Evolutionary conservation across 2,329 filamentous ascomycete genomes (phyloP).

Genomic region (Emergomyces pasteurianus): DNA sequence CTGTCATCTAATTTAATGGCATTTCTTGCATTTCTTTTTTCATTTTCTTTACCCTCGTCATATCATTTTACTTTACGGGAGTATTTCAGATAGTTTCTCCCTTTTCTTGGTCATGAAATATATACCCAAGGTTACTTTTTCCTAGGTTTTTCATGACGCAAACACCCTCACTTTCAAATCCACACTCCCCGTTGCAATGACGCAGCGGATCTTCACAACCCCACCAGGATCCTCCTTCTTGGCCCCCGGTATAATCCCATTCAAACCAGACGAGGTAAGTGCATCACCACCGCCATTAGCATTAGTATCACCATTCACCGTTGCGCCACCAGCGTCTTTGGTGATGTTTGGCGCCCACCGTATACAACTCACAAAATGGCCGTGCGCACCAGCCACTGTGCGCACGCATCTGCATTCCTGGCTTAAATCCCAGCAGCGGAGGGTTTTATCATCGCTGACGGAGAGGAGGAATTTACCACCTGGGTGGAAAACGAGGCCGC

Average conservation of each 20-base stretch:
- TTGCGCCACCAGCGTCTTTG: slow-evolving; percentile 41
- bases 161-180: slow-evolving; percentile 71
- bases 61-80: not conserved
- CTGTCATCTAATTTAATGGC: not conserved
- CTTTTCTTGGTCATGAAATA: not conserved
- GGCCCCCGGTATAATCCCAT: not conserved
- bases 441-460: slow-evolving; percentile 78
- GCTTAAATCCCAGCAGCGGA: slow-evolving; percentile 84
- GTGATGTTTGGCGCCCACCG: slow-evolving; percentile 72
- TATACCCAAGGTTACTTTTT: not conserved
- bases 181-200: slow-evolving; percentile 78
- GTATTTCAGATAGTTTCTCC: not conserved
- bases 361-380: slow-evolving; percentile 75
- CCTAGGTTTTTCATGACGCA: slow-evolving; percentile 38
- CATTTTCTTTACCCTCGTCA: not conserved
- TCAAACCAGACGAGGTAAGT: slow-evolving; percentile 25
- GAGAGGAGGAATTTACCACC: slow-evolving; percentile 83
- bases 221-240: slow-evolving; percentile 43
- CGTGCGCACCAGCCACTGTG: slow-evolving; percentile 62
- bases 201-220: slow-evolving; percentile 57
- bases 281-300: slow-evolving; percentile 9
- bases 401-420: slow-evolving; percentile 89
- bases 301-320: slow-evolving; percentile 12
- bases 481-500: slow-evolving; percentile 76
- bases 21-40: not conserved